phyloP scores from a whole-genome alignment of 2,329 filamentous ascomycete genomes.

The Cercospora beticola region DNA sequence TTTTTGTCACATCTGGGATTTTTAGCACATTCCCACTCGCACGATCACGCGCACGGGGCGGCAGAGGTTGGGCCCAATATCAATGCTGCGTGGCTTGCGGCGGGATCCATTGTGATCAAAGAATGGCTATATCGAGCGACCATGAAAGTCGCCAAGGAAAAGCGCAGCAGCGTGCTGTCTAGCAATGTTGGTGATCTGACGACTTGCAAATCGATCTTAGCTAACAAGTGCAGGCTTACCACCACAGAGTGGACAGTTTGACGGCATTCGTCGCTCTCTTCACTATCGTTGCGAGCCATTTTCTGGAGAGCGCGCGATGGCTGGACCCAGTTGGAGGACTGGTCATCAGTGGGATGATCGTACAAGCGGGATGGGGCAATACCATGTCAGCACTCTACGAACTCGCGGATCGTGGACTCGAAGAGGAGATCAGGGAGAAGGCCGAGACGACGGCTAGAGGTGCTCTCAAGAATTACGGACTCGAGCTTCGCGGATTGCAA shows the following conservation, averaged over 20 bases:
- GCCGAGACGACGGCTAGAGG: constrained; percentile 61
- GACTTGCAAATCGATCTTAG: background rate
- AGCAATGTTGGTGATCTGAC: constrained; percentile 63
- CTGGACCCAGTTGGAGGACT: constrained; percentile 91
- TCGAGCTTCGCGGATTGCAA: constrained; percentile 74
- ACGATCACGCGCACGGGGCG: constrained; percentile 67
- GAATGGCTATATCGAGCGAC: constrained; percentile 97
- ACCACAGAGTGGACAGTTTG: constrained; percentile 93
- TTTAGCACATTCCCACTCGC: constrained; percentile 54
- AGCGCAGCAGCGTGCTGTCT: constrained; percentile 91
- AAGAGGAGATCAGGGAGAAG: constrained; percentile 74
- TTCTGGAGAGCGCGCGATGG: constrained; percentile 83
- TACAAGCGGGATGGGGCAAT: constrained; percentile 85
- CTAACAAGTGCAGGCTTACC: constrained; percentile 55
- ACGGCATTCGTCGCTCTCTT: constrained; percentile 90
- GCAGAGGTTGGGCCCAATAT: constrained; percentile 68
- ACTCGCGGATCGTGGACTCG: constrained; percentile 85
- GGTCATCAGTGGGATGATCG: constrained; percentile 88
- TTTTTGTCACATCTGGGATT: constrained; percentile 45
- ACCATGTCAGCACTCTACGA: constrained; percentile 79
- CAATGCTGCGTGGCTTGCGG: constrained; percentile 92
- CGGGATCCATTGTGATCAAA: constrained; percentile 85
- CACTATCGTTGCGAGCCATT: constrained; percentile 85
- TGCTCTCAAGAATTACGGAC: constrained; percentile 33
- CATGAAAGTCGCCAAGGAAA: constrained; percentile 93